These are phyloP conservation scores for Candida multigemmis DNA, from an alignment of 805 yeast genomes.

Conservation along the genomic window DNA sequence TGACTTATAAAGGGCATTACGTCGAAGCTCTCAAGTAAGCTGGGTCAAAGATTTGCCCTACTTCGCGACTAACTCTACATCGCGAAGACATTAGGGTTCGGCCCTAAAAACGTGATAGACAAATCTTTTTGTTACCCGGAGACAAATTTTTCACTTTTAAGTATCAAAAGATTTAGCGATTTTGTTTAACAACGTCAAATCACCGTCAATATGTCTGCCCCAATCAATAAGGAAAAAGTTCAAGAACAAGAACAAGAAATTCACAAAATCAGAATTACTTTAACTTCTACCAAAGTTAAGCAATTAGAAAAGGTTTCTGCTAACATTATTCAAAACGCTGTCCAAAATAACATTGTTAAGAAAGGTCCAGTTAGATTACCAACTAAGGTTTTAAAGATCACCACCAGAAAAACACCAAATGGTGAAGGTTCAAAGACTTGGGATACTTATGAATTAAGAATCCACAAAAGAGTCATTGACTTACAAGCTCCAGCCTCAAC, in stretches of 20 bases:
- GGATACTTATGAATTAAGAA: conserved; percentile 99
- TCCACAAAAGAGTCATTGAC: conserved; percentile 99
- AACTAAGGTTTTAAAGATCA: conserved; percentile 94
- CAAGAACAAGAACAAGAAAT: conserved; percentile 74
- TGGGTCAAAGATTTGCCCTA: not conserved
- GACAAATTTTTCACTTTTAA: conserved; percentile 7
- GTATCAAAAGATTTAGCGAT: conserved; percentile 2
- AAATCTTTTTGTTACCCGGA: not conserved
- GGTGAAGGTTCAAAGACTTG: conserved; percentile 99
- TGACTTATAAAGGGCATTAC: no score
- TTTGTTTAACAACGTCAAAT: conserved; percentile 28
- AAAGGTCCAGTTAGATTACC: conserved; percentile 99
- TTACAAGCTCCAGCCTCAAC: conserved; percentile 91
- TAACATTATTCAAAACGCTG: conserved; percentile 84
- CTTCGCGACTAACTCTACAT: not conserved
- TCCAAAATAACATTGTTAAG: conserved; percentile 72
- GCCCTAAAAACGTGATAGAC: conserved; percentile 3
- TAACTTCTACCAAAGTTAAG: conserved; percentile 98
- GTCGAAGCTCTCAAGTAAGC: no score
- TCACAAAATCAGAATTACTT: conserved; percentile 98
- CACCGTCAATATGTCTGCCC: conserved; percentile 57
- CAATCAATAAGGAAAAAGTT: conserved; percentile 75
- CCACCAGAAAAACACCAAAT: conserved; percentile 99
- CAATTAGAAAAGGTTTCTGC: conserved; percentile 94
- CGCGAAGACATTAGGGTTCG: conserved; percentile 6